Percentiles rank a stretch among this genome's conserved stretches.
Evolutionary conservation across 495 filamentous ascomycete genomes (phyloP).

Genomic region (Trichoderma parareesei): DNA sequence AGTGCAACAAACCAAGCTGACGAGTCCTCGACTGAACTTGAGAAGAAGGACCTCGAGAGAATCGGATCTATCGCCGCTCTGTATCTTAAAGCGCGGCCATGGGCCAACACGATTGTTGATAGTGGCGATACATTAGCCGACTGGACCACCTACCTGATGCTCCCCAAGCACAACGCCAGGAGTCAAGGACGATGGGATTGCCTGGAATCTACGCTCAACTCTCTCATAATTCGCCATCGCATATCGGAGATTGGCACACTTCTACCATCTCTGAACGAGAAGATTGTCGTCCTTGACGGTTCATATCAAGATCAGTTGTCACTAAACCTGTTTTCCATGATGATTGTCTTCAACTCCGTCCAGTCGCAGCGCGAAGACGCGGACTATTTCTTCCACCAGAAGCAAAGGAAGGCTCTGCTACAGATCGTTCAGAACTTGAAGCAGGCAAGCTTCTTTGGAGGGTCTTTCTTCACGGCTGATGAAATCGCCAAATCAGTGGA

Average conservation of each 20-base stretch:
- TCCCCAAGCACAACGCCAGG: constrained; percentile 44
- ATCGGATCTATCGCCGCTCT: constrained; percentile 60
- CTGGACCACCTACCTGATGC: constrained; percentile 72
- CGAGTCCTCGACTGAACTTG: constrained; percentile 35
- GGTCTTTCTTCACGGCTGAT: constrained; percentile 56
- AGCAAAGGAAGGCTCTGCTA: constrained; percentile 54
- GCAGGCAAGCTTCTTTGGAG: constrained; percentile 85
- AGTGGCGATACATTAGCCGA: constrained; percentile 35
- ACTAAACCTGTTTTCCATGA: constrained; percentile 75
- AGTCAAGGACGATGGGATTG: constrained; percentile 50
- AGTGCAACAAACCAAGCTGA: constrained; percentile 15
- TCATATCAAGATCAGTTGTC: constrained; percentile 76
- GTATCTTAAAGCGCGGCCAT: constrained; percentile 71
- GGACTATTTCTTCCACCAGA: constrained; percentile 83
- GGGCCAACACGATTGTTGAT: constrained; percentile 41
- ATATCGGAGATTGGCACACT: constrained; percentile 58
- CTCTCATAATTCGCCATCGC: constrained; percentile 73
- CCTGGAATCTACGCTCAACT: constrained; percentile 61
- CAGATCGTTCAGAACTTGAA: constrained; percentile 69
- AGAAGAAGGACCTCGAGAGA: constrained; percentile 65
- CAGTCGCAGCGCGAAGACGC: constrained; percentile 76
- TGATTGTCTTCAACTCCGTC: constrained; percentile 75
- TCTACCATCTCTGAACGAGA: constrained; percentile 61
- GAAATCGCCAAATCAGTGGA: constrained; percentile 57
- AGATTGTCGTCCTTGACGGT: constrained; percentile 65